Conservation (phyloP, 2,329 filamentous ascomycete genomes). For the Juglanconis sp. region DNA sequence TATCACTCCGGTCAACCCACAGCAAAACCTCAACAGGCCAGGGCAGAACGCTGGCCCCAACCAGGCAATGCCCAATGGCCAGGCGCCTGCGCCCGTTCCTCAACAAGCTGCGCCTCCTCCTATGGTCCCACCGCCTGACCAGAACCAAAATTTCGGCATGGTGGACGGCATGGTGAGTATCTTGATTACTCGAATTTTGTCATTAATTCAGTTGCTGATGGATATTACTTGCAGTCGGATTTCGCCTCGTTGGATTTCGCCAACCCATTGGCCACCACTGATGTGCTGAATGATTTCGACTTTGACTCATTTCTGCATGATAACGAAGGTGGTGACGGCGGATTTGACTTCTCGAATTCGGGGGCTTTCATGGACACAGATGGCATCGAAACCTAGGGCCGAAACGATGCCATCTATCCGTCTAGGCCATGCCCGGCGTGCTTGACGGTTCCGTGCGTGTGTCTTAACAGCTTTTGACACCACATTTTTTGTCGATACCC, state of each 20-base stretch:
- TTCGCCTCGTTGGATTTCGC: constrained; percentile 52
- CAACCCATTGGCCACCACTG: constrained; percentile 49
- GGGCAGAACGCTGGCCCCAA: constrained; percentile 40
- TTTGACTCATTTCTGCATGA: constrained; percentile 66
- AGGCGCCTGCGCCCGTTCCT: constrained; percentile 41
- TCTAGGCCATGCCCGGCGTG: neutral
- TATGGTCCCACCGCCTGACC: constrained; percentile 45
- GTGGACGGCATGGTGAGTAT: constrained; percentile 50
- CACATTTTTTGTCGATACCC: constrained; percentile 20
- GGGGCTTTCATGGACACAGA: constrained; percentile 53
- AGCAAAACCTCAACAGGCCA: constrained; percentile 44
- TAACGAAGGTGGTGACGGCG: constrained; percentile 44
- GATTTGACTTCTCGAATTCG: constrained; percentile 53
- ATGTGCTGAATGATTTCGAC: constrained; percentile 66
- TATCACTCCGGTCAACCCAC: constrained; percentile 56
- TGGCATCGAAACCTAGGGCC: constrained; percentile 42
- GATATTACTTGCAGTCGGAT: constrained; percentile 30
- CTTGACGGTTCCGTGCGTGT: neutral
- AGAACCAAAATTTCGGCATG: constrained; percentile 47
- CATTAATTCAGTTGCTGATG: constrained; percentile 5
- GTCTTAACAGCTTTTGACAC: neutral
- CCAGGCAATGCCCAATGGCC: constrained; percentile 39
- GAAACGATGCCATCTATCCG: neutral
- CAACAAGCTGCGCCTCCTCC: constrained; percentile 38
- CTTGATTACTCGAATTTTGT: constrained; percentile 1